phyloP scores from a whole-genome alignment of 129 eudicot genomes.

The Helichrysum umbraculigerum region DNA sequence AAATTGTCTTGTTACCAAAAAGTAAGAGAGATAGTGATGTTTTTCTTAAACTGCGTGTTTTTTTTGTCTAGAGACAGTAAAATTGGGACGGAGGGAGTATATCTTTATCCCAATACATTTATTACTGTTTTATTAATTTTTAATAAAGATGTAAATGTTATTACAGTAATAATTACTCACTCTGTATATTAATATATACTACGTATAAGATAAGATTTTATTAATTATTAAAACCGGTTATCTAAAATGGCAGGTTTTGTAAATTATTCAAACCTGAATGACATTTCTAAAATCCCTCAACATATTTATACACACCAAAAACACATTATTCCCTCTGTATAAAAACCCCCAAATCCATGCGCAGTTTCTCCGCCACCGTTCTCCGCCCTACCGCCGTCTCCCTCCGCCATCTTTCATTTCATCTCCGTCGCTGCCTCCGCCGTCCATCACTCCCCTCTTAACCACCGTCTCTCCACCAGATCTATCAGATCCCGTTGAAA shows the following conservation, averaged over 20 bases:
- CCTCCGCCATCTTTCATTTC: slow-evolving; percentile 1
- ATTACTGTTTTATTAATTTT: no score
- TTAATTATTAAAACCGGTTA: not conserved
- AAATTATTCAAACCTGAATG: not conserved
- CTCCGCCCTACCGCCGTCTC: slow-evolving; percentile 11
- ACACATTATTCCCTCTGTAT: no score
- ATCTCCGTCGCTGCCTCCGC: not conserved
- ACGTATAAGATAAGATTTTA: no score
- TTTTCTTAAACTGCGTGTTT: no score
- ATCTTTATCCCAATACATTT: no score
- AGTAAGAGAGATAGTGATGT: no score
- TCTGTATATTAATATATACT: no score
- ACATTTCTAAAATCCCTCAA: not conserved
- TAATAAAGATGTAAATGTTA: no score
- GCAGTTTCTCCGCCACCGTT: not conserved
- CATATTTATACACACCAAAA: not conserved
- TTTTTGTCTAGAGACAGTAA: no score
- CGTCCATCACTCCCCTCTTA: not conserved
- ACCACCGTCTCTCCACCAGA: slow-evolving; percentile 18
- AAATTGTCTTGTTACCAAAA: no score
- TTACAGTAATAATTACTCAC: no score
- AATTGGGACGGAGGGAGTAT: no score
- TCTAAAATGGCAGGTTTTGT: not conserved
- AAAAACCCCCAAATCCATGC: not conserved
- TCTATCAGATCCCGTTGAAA: slow-evolving; percentile 28